phyloP scores from a whole-genome alignment of 2,329 filamentous ascomycete genomes.

The Arachnopeziza araneosa region DNA sequence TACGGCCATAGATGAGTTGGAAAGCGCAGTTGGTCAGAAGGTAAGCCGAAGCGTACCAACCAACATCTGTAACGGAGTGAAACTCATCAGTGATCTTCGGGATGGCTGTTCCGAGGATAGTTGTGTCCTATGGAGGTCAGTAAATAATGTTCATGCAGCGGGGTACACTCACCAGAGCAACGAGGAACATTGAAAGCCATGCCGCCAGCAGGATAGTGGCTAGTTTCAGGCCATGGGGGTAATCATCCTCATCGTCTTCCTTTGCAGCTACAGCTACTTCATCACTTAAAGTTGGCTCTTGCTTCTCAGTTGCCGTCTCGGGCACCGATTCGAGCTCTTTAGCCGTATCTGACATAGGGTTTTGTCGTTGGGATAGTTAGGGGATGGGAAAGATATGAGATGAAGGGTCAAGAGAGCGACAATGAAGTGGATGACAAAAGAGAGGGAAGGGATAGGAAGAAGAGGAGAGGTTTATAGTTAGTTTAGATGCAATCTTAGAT shows the following conservation, averaged over 20 bases:
- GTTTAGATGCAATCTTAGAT: no score
- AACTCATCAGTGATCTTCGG: conserved; percentile 35
- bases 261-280: not conserved
- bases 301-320: not conserved
- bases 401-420: no score
- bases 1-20: conserved; percentile 26
- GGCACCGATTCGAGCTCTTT: not conserved
- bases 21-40: conserved; percentile 31
- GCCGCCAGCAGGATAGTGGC: conserved; percentile 40
- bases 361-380: not conserved
- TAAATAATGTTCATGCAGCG: not conserved
- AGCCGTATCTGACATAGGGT: not conserved
- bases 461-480: no score
- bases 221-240: conserved; percentile 19
- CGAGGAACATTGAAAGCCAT: conserved; percentile 41
- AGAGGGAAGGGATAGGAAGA: no score
- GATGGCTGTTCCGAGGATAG: conserved; percentile 35
- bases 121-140: conserved; percentile 27
- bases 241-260: conserved; percentile 11
- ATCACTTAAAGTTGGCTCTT: not conserved
- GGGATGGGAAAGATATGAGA: no score
- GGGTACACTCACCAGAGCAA: conserved; percentile 18
- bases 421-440: no score
- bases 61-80: conserved; percentile 38
- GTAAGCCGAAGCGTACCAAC: conserved; percentile 40